These are phyloP conservation scores for Phalaenopsis hybrid DNA, from an alignment of 116 monocot genomes.

Conservation along the genomic window DNA sequence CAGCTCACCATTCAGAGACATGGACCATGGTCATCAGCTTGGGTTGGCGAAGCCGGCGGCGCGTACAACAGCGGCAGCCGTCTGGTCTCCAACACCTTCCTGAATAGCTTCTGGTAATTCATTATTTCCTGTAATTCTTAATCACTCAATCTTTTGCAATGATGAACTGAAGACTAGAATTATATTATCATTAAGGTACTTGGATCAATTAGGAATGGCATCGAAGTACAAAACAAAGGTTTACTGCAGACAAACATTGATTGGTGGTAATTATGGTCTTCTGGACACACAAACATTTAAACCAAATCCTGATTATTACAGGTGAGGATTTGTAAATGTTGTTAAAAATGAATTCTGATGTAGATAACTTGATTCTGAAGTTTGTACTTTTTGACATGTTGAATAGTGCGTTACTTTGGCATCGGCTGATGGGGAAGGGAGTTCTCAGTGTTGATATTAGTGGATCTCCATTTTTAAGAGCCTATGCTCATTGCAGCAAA, in stretches of 20 bases:
- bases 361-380: neutral
- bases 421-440: slow-evolving; percentile 60
- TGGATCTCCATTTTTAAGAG: slow-evolving; percentile 40
- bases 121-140: neutral
- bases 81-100: slow-evolving; percentile 57
- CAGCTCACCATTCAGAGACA: slow-evolving; percentile 41
- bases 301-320: slow-evolving; percentile 77
- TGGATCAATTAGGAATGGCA: slow-evolving; percentile 73
- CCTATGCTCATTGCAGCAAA: slow-evolving; percentile 61
- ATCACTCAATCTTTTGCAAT: neutral
- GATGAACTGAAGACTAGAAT: neutral
- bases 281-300: slow-evolving; percentile 57
- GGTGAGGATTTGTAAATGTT: slow-evolving; percentile 22
- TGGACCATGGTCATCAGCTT: slow-evolving; percentile 71
- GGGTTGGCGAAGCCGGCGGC: slow-evolving; percentile 88
- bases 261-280: slow-evolving; percentile 70
- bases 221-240: slow-evolving; percentile 54
- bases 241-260: slow-evolving; percentile 53
- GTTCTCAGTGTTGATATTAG: slow-evolving; percentile 43
- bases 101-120: slow-evolving; percentile 66
- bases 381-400: neutral
- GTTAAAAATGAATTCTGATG: neutral
- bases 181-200: slow-evolving; percentile 35
- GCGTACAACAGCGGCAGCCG: slow-evolving; percentile 74
- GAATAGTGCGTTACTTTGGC: slow-evolving; percentile 55